These are phyloP conservation scores for Eragrostis tef DNA, from an alignment of 202 grass and related monocot genomes.

Conservation along the genomic window DNA sequence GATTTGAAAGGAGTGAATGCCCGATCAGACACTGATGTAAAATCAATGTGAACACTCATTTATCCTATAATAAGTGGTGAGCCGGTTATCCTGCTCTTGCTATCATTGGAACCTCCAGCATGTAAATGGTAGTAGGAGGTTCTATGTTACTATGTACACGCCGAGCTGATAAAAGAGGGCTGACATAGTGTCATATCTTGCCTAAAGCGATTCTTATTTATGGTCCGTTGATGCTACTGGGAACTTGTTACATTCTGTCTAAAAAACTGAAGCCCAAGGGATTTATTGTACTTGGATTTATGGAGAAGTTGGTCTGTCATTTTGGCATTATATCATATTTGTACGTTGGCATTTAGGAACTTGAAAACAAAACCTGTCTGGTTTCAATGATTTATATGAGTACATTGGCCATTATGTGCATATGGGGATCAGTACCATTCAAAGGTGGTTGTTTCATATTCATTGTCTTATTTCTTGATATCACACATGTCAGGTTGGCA, in stretches of 20 bases:
- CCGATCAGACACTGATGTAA: not conserved
- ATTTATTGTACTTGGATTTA: constrained; percentile 31
- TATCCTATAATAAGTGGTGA: constrained; percentile 26
- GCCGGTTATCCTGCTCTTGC: constrained; percentile 28
- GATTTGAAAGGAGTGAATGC: constrained; percentile 10
- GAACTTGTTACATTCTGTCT: not conserved
- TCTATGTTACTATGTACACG: too few species aligned
- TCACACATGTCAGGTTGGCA: constrained; percentile 83
- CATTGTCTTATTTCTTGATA: constrained; percentile 43
- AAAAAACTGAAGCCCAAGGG: not conserved
- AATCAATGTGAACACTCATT: constrained; percentile 8
- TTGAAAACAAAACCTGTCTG: not conserved
- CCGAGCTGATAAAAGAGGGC: not conserved
- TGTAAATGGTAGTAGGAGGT: too few species aligned
- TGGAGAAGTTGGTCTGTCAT: not conserved
- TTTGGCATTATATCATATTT: constrained; percentile 31
- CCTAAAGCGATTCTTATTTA: not conserved
- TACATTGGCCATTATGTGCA: constrained; percentile 14
- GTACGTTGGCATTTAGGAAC: constrained; percentile 3
- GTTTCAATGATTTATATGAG: constrained; percentile 21
- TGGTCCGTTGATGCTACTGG: not conserved
- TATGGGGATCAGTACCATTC: not conserved
- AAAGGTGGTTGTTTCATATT: constrained; percentile 18
- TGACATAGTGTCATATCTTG: not conserved
- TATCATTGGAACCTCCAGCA: not conserved